Evolutionary conservation across 768 basidiomycete species (phyloP).

Genomic region (Podaxis sp.): DNA sequence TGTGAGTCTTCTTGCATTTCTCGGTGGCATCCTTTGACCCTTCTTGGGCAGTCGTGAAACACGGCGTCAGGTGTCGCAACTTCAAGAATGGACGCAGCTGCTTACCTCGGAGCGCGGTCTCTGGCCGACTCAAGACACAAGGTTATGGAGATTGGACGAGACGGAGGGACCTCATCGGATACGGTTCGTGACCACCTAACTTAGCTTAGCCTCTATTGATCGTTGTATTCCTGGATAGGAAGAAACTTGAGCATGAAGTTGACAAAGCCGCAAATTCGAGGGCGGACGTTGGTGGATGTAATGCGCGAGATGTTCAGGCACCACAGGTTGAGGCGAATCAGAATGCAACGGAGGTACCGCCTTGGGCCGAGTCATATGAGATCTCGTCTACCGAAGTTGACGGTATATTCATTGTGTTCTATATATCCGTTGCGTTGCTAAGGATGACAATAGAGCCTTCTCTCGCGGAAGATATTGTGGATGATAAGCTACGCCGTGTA

Average conservation of each 20-base stretch:
- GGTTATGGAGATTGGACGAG: conserved; percentile 81
- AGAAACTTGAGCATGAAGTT: conserved; percentile 70
- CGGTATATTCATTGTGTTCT: conserved; percentile 34
- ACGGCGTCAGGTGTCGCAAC: conserved; percentile 61
- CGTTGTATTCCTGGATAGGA: conserved; percentile 39
- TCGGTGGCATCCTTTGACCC: neutral
- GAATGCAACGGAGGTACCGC: conserved; percentile 66
- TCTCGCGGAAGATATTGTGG: conserved; percentile 74
- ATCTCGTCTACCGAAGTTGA: conserved; percentile 63
- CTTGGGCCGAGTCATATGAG: conserved; percentile 75
- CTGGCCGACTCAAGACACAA: conserved; percentile 62
- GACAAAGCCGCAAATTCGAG: conserved; percentile 48
- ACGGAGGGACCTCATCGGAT: conserved; percentile 90
- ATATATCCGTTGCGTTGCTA: neutral
- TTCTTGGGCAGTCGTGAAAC: conserved; percentile 64
- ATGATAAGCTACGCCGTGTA: conserved; percentile 87
- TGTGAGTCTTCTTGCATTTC: conserved; percentile 42
- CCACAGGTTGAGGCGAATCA: conserved; percentile 34
- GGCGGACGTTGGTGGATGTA: conserved; percentile 43
- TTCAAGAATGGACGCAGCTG: conserved; percentile 60
- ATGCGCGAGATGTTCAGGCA: conserved; percentile 48
- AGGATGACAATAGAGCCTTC: conserved; percentile 43
- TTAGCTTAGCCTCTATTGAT: neutral
- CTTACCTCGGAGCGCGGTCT: conserved; percentile 78
- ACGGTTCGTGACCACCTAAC: conserved; percentile 47